Evolutionary conservation across 2,329 filamentous ascomycete species (phyloP).

Genomic region (Xylaria multiplex): DNA sequence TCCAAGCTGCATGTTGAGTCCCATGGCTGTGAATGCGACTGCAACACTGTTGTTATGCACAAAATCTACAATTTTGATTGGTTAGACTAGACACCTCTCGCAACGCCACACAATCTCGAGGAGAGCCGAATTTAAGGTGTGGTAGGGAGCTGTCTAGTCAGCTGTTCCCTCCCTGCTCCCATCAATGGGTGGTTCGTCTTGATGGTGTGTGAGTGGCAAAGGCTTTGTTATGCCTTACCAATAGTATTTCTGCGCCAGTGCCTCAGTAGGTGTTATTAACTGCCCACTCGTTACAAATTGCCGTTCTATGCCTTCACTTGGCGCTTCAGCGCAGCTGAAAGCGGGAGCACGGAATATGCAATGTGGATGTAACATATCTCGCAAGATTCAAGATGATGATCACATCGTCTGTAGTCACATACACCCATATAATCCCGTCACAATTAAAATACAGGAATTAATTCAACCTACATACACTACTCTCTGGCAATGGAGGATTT

Average conservation of each 20-base stretch:
- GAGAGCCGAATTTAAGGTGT: slow-evolving; percentile 11
- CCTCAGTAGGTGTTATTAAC: slow-evolving; percentile 16
- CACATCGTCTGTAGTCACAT: background rate
- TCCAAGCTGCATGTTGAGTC: slow-evolving; percentile 29
- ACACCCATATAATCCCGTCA: background rate
- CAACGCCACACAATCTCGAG: slow-evolving; percentile 19
- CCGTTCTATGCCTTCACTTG: slow-evolving; percentile 19
- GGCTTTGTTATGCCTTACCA: slow-evolving; percentile 20
- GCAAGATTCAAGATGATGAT: slow-evolving; percentile 1
- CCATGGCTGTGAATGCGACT: slow-evolving; percentile 16
- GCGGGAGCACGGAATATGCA: slow-evolving; percentile 26
- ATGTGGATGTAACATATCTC: slow-evolving; percentile 15
- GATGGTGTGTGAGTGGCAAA: slow-evolving; percentile 18
- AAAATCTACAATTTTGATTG: slow-evolving; percentile 9
- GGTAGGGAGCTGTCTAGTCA: slow-evolving; percentile 21
- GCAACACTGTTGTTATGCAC: slow-evolving; percentile 2
- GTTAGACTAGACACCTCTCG: slow-evolving; percentile 12
- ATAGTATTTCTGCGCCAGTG: slow-evolving; percentile 4
- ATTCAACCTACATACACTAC: background rate
- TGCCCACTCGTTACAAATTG: background rate
- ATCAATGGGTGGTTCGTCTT: slow-evolving; percentile 1
- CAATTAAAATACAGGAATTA: slow-evolving; percentile 6
- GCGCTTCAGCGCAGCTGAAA: slow-evolving; percentile 26
- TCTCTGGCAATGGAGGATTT: background rate
- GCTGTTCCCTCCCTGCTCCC: slow-evolving; percentile 6